Base-by-base conservation (phyloP, 2,329 filamentous ascomycete genomes). In the Pseudocercospora fijiensis region DNA sequence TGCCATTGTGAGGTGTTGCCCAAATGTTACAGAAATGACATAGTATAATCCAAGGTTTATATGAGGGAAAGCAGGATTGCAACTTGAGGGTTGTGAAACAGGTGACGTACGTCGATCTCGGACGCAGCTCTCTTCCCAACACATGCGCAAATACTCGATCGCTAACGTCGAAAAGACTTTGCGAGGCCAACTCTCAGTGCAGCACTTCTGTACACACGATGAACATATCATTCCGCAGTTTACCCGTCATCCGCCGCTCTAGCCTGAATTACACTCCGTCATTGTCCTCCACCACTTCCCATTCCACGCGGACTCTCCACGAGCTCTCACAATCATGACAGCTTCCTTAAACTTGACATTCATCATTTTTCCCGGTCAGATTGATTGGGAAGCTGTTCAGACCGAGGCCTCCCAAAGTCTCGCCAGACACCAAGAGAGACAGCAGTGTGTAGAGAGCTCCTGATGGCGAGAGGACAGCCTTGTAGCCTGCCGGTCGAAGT, bases 341-440 rank as follows among this genome's bases (percentile, higher is more conserved):
- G 51, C 49, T 5, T 64, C 49, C 27, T 55, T 59, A 33, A 64
- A 28, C 20, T 26, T 18, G n/a, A 57, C 16, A 18, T 60, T 64
- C 57, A 57, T 11, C 10, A 60, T 53, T 33, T 60, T 64, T 64
- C 3, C 30, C 33, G 13, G 49, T 60, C 20, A 22, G 18, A 27
- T 56, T 59, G 16, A 60, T 8, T 16, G 57, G 49, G 22, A 60
- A 60, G 7, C 43, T 27, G 11, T 22, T 26, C 47, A 64, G n/a
- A 5, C 51, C 62, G 8, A 64, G 20, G 16, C 57, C 58, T 27
- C 9, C 51, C 24, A 64, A 27, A 6, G 33, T 52, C 20, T 6
- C 13, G 20, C n/a, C 13, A 37, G 28, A 8, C 9, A 3, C 16
- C 24, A 16, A n/a, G 13, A 8, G 47, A n/a, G 5, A 9, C 58